A percentile compares a stretch with the other conserved stretches of the same genome.
phyloP scores from a whole-genome alignment of 108 stramenopile species.

The Skeletonema menzelii region DNA sequence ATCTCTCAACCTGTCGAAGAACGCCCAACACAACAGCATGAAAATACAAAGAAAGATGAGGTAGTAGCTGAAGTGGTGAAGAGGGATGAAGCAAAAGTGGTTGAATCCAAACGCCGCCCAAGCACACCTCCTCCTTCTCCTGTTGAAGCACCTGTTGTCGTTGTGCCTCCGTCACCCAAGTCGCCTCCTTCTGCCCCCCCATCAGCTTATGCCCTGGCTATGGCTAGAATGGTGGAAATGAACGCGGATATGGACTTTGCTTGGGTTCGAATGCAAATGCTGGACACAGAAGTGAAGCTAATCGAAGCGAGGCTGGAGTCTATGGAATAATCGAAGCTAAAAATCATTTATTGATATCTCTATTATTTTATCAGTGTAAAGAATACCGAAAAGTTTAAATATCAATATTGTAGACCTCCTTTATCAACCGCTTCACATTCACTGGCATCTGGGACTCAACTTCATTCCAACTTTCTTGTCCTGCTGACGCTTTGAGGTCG shows the following conservation, averaged over 20 bases:
- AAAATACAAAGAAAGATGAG: neutral
- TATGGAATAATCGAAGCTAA: conserved; percentile 12
- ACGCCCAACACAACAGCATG: neutral
- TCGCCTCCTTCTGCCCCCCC: conserved; percentile 44
- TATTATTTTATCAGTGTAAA: neutral
- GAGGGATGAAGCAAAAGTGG: neutral
- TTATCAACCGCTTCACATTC: conserved; percentile 70
- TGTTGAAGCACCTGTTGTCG: neutral
- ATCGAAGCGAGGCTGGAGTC: conserved; percentile 27
- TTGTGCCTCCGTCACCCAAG: conserved; percentile 27
- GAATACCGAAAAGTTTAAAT: conserved; percentile 8
- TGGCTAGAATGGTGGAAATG: conserved; percentile 52
- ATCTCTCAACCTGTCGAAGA: neutral
- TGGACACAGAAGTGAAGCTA: conserved; percentile 30
- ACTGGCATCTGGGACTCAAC: conserved; percentile 63
- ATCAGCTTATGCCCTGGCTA: conserved; percentile 21
- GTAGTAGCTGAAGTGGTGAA: neutral
- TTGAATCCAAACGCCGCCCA: neutral
- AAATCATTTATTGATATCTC: neutral
- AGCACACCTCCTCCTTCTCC: conserved; percentile 1
- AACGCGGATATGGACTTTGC: conserved; percentile 53
- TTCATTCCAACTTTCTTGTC: conserved; percentile 56
- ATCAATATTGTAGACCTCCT: conserved; percentile 50
- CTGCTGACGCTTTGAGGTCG: conserved; percentile 67
- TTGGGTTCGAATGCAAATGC: conserved; percentile 31